Evolutionary conservation across 2,329 filamentous ascomycete genomes (phyloP).

Genomic region (Parafenestella ontariensis): DNA sequence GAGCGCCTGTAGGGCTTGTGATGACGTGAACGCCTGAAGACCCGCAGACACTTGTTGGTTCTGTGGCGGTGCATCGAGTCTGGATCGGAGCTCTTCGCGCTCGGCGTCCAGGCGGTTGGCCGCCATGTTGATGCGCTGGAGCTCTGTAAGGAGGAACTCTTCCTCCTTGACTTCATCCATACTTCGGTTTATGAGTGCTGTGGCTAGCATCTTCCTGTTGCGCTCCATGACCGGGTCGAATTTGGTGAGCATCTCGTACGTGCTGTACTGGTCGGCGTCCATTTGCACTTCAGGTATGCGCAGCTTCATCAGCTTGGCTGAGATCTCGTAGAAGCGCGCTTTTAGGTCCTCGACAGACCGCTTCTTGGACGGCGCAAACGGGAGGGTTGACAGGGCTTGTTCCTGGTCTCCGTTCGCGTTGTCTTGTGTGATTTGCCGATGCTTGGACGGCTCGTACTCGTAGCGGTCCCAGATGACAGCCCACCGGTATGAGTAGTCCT

Average conservation of each 20-base stretch:
- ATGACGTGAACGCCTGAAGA: slow-evolving; percentile 73
- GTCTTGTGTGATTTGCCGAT: slow-evolving; percentile 27
- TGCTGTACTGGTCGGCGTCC: slow-evolving; percentile 80
- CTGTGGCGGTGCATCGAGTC: slow-evolving; percentile 81
- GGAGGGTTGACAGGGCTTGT: slow-evolving; percentile 40
- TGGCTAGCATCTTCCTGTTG: slow-evolving; percentile 82
- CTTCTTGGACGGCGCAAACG: slow-evolving; percentile 55
- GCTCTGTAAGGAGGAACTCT: slow-evolving; percentile 84
- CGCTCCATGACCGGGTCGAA: slow-evolving; percentile 84
- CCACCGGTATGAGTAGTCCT: slow-evolving; percentile 88
- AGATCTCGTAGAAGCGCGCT: slow-evolving; percentile 85
- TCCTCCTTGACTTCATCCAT: slow-evolving; percentile 92
- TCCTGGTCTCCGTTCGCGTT: slow-evolving; percentile 26
- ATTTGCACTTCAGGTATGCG: slow-evolving; percentile 62
- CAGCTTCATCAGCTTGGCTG: slow-evolving; percentile 58
- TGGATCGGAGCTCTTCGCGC: slow-evolving; percentile 82
- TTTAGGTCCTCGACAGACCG: slow-evolving; percentile 91
- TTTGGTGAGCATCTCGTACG: slow-evolving; percentile 85
- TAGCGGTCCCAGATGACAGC: slow-evolving; percentile 92
- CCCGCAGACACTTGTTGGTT: slow-evolving; percentile 48
- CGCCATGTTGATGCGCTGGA: slow-evolving; percentile 88
- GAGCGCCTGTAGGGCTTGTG: slow-evolving; percentile 77
- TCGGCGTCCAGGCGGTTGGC: slow-evolving; percentile 88
- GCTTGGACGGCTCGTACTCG: slow-evolving; percentile 66
- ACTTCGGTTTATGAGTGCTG: slow-evolving; percentile 77